Evolutionary conservation across 306 rosid genomes (phyloP).

Genomic region (Lathyrus sativus): DNA sequence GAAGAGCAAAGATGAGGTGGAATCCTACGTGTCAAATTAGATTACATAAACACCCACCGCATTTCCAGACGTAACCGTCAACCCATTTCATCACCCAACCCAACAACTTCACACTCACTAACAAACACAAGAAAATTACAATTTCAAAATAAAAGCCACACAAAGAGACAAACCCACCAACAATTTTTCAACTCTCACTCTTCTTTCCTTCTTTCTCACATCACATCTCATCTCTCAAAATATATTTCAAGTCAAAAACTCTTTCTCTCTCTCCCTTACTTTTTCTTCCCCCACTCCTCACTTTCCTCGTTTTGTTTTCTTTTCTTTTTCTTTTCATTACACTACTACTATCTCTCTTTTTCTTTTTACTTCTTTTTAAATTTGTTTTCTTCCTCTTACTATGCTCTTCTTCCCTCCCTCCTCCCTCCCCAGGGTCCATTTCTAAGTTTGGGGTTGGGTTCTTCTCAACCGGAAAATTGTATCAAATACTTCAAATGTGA

Average conservation of each 20-base stretch:
- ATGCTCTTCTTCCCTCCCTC: background rate
- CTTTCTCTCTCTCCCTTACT: background rate
- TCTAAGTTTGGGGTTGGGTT: conserved; percentile 28
- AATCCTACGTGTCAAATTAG: conserved; percentile 29
- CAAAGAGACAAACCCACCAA: conserved; percentile 32
- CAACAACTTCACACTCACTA: too few relatives aligned
- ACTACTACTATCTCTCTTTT: background rate
- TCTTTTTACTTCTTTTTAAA: background rate
- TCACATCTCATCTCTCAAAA: conserved; percentile 1
- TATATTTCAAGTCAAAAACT: conserved; percentile 9
- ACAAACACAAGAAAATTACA: background rate
- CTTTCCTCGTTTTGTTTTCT: conserved; percentile 37
- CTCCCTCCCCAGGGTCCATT: conserved; percentile 27
- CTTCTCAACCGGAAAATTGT: background rate
- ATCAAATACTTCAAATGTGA: conserved; percentile 62
- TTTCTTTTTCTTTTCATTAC: conserved; percentile 22
- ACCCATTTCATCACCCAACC: conserved; percentile 30
- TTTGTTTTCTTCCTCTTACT: background rate
- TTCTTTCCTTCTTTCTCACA: background rate
- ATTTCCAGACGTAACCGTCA: conserved; percentile 42
- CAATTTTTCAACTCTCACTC: conserved; percentile 31
- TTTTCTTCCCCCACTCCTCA: conserved; percentile 33
- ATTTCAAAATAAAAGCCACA: conserved; percentile 21
- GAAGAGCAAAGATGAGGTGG: conserved; percentile 4
- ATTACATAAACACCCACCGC: conserved; percentile 26